Evolutionary conservation across 352 stramenopile species (phyloP).

Genomic region (Pythium coloratum): DNA sequence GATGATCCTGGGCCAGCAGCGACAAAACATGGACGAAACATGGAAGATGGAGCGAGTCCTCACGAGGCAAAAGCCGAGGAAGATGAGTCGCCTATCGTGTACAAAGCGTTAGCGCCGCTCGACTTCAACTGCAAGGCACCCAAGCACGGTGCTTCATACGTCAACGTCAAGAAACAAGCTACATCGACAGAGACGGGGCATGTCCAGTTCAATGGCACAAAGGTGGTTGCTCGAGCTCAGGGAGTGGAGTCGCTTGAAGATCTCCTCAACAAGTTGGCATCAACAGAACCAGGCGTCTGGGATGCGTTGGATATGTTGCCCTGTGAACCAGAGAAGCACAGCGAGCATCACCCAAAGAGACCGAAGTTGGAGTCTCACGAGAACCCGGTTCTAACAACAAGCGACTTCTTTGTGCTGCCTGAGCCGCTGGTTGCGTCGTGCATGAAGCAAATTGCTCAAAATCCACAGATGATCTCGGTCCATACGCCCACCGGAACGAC

Average conservation of each 20-base stretch:
- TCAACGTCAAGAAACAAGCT: not conserved
- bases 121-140: constrained; percentile 3
- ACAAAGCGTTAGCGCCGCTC: not conserved
- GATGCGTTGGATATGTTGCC: not conserved
- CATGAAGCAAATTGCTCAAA: not conserved
- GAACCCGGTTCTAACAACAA: not conserved
- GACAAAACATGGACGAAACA: not conserved
- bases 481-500: not conserved
- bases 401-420: constrained; percentile 5
- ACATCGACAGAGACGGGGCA: not conserved
- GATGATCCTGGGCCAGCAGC: not conserved
- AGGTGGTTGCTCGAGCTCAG: not conserved
- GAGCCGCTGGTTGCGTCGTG: not conserved
- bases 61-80: not conserved
- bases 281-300: not conserved
- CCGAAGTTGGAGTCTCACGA: not conserved
- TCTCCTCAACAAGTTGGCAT: not conserved
- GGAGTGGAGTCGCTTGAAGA: not conserved
- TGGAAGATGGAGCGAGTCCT: not conserved
- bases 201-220: not conserved
- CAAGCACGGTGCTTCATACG: constrained; percentile 1
- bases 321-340: not conserved
- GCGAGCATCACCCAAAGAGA: not conserved
- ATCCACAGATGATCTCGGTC: not conserved
- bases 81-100: not conserved